Evolutionary conservation across 345 rosid species (phyloP), one percentile per base, ranked within the genome.

Genomic region (Erodium maritimum): DNA sequence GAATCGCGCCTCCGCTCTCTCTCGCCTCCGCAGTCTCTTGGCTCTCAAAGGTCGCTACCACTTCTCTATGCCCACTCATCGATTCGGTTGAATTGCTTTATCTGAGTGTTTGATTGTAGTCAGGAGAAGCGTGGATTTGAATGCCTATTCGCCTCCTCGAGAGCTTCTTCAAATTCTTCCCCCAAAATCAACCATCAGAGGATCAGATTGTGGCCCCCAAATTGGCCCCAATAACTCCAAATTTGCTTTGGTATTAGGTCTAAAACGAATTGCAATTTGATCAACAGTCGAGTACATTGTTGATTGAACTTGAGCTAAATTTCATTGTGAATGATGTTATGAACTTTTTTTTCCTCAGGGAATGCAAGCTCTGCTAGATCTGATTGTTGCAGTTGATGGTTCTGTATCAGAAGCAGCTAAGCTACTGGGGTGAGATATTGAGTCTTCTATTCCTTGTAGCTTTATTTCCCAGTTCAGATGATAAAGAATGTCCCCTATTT

Each of bases 131-230:
- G 77, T 89, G 55, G 69, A 83, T 62, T 61, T 93, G 61, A 80
- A 77, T 11, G 62, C 73, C 0, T 89, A 85, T 69, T 64, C 85
- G 46, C 91, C 96, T 59, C 94, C 96, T 24, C 56, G 67, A 0
- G 90, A 87, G 75, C 94, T 93, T 59, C 91, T 83, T 78, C 95
- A 78, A 64, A 93, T 93, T 52, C 90, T 89, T 67, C 96, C 99
- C 59, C 77, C 70, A 1, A 86, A 79, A 61, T 89, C 96, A 5
- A 80, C 88, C 14, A 54, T 82, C n/a, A 80, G 94, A 72, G 76
- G 76, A 54, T 69, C 94, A 1, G 69, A 71, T 52, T 75, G 75
- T 57, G 95, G 93, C 58, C 74, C 88, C 2, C 98, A 84, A 71
- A 91, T 91, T 72, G 96, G 95, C 58, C 96, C 88, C 14, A 88